phyloP scores from a whole-genome alignment of 768 basidiomycete genomes.

The Mrakia blollopis region DNA sequence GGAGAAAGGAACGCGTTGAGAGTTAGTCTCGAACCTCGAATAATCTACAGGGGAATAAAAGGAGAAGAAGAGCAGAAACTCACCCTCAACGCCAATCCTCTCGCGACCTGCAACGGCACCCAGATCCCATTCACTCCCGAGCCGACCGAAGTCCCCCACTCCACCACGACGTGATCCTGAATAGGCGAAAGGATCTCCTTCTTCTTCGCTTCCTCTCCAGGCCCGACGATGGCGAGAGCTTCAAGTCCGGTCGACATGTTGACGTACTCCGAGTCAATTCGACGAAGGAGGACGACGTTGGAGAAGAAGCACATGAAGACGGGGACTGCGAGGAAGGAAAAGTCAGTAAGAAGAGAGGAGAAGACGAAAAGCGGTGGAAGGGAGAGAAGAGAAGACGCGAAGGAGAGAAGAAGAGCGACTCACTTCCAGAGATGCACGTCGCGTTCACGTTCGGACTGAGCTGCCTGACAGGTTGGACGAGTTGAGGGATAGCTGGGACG shows the following conservation, averaged over 20 bases:
- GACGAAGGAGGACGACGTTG: slow-evolving; percentile 14
- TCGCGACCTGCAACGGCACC: slow-evolving; percentile 12
- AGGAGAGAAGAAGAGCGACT: neutral
- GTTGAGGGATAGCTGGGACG: neutral
- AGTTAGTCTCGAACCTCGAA: no score
- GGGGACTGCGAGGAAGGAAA: neutral
- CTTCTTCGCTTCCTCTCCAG: neutral
- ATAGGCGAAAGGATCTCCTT: slow-evolving; percentile 4
- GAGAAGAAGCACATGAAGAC: slow-evolving; percentile 17
- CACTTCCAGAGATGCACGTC: slow-evolving; percentile 15
- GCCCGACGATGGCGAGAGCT: neutral
- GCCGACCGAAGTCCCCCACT: neutral
- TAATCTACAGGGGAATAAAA: no score
- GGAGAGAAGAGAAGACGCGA: neutral
- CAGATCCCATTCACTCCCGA: slow-evolving; percentile 25
- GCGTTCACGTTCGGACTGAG: slow-evolving; percentile 15
- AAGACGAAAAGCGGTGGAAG: neutral
- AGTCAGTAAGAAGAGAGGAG: neutral
- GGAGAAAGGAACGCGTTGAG: neutral
- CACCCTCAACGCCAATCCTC: slow-evolving; percentile 16
- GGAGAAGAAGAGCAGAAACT: no score
- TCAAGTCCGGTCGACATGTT: slow-evolving; percentile 7
- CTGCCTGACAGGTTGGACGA: neutral
- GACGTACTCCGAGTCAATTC: slow-evolving; percentile 20
- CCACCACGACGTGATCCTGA: neutral